Base-by-base conservation (phyloP, 75 land plant genomes). In the Sequoiadendron giganteum region DNA sequence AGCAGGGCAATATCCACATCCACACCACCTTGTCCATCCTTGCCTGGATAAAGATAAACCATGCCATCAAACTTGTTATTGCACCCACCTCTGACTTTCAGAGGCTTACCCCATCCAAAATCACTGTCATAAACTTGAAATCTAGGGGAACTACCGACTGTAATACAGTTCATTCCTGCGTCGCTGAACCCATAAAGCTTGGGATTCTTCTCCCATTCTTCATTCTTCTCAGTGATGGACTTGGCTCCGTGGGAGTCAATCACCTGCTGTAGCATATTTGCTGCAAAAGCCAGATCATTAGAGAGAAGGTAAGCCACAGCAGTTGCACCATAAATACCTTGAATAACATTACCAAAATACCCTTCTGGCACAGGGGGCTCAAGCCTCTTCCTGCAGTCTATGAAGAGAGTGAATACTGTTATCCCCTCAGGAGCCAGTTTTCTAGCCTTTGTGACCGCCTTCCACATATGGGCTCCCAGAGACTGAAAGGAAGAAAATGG, bases 271-370 rank as follows among this genome's bases (percentile, higher is more conserved):
- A 95, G 87, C 58, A 91, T 5, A 11, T 58, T 86, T 1, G 94
- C 95, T 34, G 89, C 92, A 88, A 91, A 92, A 42, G 87, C 83
- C 25, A 84, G 85, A 77, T 92, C 93, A 39, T 87, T 55, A 38
- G 88, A 86, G 42, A 86, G 45, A 4, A 95, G 87, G 32, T 90
- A 13, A 16, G 94, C 96, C 16, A 93, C 90, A 9, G 94, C 92
- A 11, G 94, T 91, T 8, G 72, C 93, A 36, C 95, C 92, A 90
- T 93, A 92, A 10, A 95, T 78, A 40, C 93, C 96, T 68, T 92
- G 93, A 70, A 95, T 93, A 15, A 91, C 88, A 91, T 95, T 94
- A 4, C 97, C 97, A 90, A 95, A 94, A 92, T 94, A 95, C 85
- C 80, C 55, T n/a, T 92, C 91, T 48, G 93, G 93, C 85, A 94